Conservation (phyloP, 78 protist species). For the Neovahlkampfia damariscottae region DNA sequence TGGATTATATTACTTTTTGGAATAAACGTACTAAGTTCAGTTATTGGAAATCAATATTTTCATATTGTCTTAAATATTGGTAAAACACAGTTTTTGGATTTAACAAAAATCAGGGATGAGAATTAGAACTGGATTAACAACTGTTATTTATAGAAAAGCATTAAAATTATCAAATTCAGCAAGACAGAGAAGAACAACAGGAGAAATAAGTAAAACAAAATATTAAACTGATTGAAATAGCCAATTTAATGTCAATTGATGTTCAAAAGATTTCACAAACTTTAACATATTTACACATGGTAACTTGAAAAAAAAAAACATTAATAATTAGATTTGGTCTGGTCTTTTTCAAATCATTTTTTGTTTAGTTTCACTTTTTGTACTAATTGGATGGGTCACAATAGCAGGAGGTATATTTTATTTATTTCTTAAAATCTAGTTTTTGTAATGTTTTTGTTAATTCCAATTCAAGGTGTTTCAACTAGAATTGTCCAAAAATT, state of each 20-base stretch:
- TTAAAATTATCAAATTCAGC: not conserved
- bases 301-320: not conserved
- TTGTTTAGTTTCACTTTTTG: constrained; percentile 22
- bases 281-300: not conserved
- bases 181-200: not conserved
- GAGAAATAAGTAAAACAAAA: not conserved
- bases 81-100: not conserved
- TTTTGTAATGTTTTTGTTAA: constrained; percentile 29
- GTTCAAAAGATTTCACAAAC: not conserved
- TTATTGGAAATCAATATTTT: not conserved
- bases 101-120: not conserved
- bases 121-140: not conserved
- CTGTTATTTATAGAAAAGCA: not conserved
- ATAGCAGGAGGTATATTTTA: constrained; percentile 48
- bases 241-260: constrained; percentile 2
- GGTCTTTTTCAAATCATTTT: constrained; percentile 10
- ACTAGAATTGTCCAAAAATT: not conserved
- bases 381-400: constrained; percentile 27
- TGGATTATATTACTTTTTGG: not conserved
- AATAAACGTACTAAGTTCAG: no score
- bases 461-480: constrained; percentile 41
- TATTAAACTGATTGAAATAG: no score
- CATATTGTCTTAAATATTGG: not conserved
- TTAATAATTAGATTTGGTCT: constrained; percentile 14
- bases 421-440: no score